A percentile compares a stretch with the other conserved stretches of the same genome.
Conservation (phyloP, 352 stramenopile genomes). For the Pythium insidiosum region DNA sequence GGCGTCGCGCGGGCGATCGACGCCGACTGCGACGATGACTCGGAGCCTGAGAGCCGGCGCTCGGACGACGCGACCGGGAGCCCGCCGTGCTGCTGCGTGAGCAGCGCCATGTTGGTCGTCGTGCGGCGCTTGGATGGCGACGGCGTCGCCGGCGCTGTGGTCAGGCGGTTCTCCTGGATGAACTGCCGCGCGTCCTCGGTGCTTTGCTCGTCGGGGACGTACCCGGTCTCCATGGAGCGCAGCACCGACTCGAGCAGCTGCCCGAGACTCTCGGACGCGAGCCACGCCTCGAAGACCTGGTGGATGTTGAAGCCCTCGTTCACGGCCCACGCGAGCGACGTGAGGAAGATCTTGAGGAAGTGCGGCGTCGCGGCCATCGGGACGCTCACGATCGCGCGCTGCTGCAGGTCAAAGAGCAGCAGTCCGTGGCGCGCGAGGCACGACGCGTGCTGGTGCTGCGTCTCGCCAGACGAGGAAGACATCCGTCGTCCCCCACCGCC, state of each 20-base stretch:
- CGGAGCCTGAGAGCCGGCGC: background rate
- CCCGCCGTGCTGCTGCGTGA: background rate
- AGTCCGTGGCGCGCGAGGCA: conserved; percentile 16
- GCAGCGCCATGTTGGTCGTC: background rate
- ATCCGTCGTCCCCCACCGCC: background rate
- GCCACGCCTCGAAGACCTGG: conserved; percentile 51
- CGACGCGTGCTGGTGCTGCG: background rate
- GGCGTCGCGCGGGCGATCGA: background rate
- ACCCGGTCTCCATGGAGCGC: conserved; percentile 61
- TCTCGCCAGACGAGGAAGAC: background rate
- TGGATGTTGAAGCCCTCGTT: conserved; percentile 75
- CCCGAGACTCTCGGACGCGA: conserved; percentile 36
- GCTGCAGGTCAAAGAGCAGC: conserved; percentile 73
- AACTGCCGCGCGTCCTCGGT: conserved; percentile 58
- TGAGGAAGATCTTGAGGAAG: conserved; percentile 65
- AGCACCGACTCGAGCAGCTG: conserved; percentile 59
- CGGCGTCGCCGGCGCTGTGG: background rate
- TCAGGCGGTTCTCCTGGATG: conserved; percentile 32
- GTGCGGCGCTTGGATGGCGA: conserved; percentile 1
- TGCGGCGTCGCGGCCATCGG: conserved; percentile 36
- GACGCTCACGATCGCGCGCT: conserved; percentile 59
- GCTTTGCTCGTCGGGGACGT: conserved; percentile 27
- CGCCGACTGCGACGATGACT: background rate
- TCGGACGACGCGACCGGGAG: background rate
- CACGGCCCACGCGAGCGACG: conserved; percentile 46